Evolutionary conservation across 2,329 filamentous ascomycete species (phyloP).

Genomic region (Phialophora verrucosa): DNA sequence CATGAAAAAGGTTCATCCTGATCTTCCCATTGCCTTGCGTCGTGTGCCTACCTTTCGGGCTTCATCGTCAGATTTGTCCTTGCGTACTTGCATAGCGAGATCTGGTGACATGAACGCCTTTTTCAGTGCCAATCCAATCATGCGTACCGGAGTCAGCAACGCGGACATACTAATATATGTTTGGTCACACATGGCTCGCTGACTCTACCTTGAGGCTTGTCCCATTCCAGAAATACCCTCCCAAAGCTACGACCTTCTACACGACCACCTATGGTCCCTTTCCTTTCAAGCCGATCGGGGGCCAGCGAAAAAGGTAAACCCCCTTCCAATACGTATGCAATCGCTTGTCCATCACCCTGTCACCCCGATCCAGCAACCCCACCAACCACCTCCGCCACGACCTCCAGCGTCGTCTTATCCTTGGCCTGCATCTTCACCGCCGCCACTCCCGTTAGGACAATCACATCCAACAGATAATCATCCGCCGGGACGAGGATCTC

Average conservation of each 20-base stretch:
- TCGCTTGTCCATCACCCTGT: background rate
- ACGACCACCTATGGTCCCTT: no score
- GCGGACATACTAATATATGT: background rate
- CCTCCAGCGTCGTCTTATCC: slow-evolving; percentile 8
- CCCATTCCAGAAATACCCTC: no score
- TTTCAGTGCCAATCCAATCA: background rate
- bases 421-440: slow-evolving; percentile 8
- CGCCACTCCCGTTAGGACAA: slow-evolving; percentile 1
- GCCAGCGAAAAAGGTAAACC: no score
- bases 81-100: background rate
- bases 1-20: no score
- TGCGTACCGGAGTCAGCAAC: background rate
- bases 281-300: no score
- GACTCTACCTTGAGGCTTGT: background rate
- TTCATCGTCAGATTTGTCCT: no score
- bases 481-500: slow-evolving; percentile 2
- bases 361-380: background rate
- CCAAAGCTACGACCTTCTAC: no score
- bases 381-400: background rate
- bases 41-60: no score
- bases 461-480: slow-evolving; percentile 3
- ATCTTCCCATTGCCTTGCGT: no score
- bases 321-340: no score
- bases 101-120: background rate
- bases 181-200: background rate